A percentile compares a stretch with the other conserved stretches of the same genome.
Conservation (phyloP, 1,284 basidiomycete species). For the Puccinia polysora region DNA sequence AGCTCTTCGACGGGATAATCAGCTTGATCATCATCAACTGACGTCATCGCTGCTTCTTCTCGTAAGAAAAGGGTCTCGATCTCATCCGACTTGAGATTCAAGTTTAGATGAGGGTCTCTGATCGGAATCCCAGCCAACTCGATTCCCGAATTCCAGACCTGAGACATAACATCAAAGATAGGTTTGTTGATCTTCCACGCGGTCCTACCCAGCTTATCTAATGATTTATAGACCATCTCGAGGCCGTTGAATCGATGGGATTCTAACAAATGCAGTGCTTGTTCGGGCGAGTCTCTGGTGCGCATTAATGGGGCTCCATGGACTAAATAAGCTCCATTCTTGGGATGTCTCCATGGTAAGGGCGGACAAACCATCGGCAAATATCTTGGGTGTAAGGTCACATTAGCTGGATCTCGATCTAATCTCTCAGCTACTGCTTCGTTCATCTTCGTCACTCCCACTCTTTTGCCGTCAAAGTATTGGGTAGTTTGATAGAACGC, state of each 20-base stretch:
- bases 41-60: constrained; percentile 56
- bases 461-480: constrained; percentile 82
- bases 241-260: constrained; percentile 72
- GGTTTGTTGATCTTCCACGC: constrained; percentile 83
- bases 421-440: constrained; percentile 72
- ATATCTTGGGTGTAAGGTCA: constrained; percentile 82
- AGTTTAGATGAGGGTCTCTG: constrained; percentile 45
- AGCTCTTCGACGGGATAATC: constrained; percentile 63
- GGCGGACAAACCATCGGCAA: constrained; percentile 93
- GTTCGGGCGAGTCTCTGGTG: constrained; percentile 85
- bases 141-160: constrained; percentile 70
- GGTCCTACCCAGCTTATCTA: constrained; percentile 84
- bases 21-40: constrained; percentile 58
- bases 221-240: constrained; percentile 77
- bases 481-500: constrained; percentile 92
- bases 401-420: constrained; percentile 69
- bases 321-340: constrained; percentile 78
- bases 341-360: constrained; percentile 73
- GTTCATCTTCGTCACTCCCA: constrained; percentile 86
- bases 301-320: constrained; percentile 80
- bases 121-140: constrained; percentile 53
- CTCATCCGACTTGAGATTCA: constrained; percentile 51
- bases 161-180: constrained; percentile 67
- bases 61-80: constrained; percentile 58
- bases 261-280: constrained; percentile 70